Evolutionary conservation across 2,329 filamentous ascomycete species (phyloP).

Genomic region (Colletotrichum australisinense): DNA sequence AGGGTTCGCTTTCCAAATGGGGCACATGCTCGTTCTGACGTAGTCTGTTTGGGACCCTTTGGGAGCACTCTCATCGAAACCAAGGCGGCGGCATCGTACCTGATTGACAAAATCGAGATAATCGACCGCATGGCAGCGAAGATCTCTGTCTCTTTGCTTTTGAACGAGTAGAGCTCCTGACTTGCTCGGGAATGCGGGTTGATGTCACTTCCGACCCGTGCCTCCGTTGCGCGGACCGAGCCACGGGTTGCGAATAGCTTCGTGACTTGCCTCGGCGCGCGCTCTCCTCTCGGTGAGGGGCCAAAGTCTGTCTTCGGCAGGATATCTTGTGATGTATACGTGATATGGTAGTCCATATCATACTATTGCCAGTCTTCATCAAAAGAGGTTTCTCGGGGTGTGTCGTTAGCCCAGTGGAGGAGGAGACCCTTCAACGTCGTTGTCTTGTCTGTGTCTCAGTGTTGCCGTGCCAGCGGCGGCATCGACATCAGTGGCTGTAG

Average conservation of each 20-base stretch:
- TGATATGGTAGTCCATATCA: background rate
- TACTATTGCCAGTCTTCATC: background rate
- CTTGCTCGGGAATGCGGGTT: slow-evolving; percentile 15
- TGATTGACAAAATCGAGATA: slow-evolving; percentile 22
- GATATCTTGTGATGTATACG: background rate
- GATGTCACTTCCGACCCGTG: slow-evolving; percentile 29
- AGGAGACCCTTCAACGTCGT: too few relatives aligned
- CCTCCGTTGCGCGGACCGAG: slow-evolving; percentile 19
- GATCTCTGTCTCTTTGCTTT: background rate
- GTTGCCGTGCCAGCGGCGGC: slow-evolving; percentile 4
- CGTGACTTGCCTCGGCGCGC: slow-evolving; percentile 23
- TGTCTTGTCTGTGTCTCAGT: background rate
- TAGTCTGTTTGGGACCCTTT: slow-evolving; percentile 3
- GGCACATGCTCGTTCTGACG: slow-evolving; percentile 31
- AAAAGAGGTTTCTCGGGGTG: background rate
- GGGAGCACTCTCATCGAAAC: slow-evolving; percentile 22
- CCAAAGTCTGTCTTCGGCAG: background rate
- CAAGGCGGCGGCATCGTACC: slow-evolving; percentile 18
- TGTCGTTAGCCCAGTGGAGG: background rate
- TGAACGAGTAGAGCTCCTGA: slow-evolving; percentile 20
- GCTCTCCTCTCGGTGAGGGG: background rate
- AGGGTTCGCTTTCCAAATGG: background rate
- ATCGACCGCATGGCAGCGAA: background rate
- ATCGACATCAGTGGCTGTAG: background rate
- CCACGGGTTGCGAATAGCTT: slow-evolving; percentile 23